Conservation (phyloP, 768 basidiomycete genomes). For the Nidula microcarpa region DNA sequence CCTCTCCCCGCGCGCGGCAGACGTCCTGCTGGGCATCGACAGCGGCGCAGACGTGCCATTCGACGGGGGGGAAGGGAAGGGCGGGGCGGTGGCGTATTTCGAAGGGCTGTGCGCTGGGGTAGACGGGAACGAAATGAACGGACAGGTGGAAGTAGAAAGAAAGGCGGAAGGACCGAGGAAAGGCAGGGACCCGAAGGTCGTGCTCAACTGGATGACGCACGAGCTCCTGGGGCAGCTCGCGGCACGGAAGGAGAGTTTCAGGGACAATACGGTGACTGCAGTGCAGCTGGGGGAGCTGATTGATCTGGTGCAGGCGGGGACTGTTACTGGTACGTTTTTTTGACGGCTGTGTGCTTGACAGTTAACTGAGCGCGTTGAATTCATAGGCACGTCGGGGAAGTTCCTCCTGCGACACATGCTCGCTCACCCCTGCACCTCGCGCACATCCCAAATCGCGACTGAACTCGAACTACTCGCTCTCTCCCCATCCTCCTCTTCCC, state of each 20-base stretch:
- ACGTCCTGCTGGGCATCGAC: conserved; percentile 75
- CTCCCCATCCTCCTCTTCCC: conserved; percentile 10
- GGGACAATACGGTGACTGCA: conserved; percentile 55
- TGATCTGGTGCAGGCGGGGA: conserved; percentile 62
- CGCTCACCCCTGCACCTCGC: conserved; percentile 31
- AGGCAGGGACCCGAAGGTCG: conserved; percentile 61
- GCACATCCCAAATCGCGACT: conserved; percentile 38
- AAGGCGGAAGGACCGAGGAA: conserved; percentile 1
- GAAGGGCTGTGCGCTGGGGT: conserved; percentile 54
- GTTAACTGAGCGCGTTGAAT: conserved; percentile 1
- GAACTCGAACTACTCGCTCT: conserved; percentile 46
- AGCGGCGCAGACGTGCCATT: conserved; percentile 56
- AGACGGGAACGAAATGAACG: not conserved
- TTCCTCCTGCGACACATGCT: conserved; percentile 72
- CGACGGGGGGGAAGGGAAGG: conserved; percentile 44
- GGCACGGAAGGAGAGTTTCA: conserved; percentile 48
- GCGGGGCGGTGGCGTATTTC: conserved; percentile 74
- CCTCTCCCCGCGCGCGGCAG: conserved; percentile 61
- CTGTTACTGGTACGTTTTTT: conserved; percentile 60
- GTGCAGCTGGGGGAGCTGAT: conserved; percentile 74
- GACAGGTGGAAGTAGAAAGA: conserved; percentile 1
- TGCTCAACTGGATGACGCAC: conserved; percentile 90
- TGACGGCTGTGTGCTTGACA: not conserved
- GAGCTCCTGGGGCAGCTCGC: conserved; percentile 81
- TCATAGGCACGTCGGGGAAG: conserved; percentile 74